Base-by-base conservation (phyloP, 805 yeast species). In the Naumovozyma dairenensis region DNA sequence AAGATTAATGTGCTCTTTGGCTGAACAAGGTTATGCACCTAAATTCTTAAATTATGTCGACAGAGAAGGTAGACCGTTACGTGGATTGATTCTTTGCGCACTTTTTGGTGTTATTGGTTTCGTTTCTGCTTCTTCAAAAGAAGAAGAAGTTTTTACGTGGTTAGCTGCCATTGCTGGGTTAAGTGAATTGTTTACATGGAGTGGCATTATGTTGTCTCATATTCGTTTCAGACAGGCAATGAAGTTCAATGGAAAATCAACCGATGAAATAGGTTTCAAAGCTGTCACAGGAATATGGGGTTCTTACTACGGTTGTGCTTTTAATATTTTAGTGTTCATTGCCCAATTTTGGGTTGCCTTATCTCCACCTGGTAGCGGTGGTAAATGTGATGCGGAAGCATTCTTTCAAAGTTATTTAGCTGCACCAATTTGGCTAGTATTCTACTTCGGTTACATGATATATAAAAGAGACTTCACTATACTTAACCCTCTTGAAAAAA, bases 21-120 rank as follows among this genome's bases (percentile, higher is more conserved):
- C 85, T 18, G 75, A 75, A 39, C 82, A 78, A 55, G 82, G 84
- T n/a, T 69, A 72, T 51, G 81, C 77, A 29, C 87, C 87, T 48
- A 57, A 55, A 41, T 53, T 40, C 49, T 49, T 71, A 43, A 71
- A 67, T 28, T 72, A 69, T 45, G 62, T 74, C 35, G 80, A 76
- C 55, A 65, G 68, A 45, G 57, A 63, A 32, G 80, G 80, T 32
- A 67, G 79, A 49, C 84, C 85, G 14, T 57, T 73, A 29, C 62
- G 67, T 28, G 76, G 80, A 12, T 60, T 75, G 37, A 39, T 64
- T 16, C 47, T 67, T 29, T 70, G 80, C 31, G 62, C 73, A 33
- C 45, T 66, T 10, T 60, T 72, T 48, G 80, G 82, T 33, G 56
- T 74, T 31, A 66, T 79, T 36, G 72, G 80, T 40, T 78, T 75